Evolutionary conservation across 441 rosid species (phyloP), one percentile per base, ranked within the genome.

Genomic region (Pelargonium cotyledonis): DNA sequence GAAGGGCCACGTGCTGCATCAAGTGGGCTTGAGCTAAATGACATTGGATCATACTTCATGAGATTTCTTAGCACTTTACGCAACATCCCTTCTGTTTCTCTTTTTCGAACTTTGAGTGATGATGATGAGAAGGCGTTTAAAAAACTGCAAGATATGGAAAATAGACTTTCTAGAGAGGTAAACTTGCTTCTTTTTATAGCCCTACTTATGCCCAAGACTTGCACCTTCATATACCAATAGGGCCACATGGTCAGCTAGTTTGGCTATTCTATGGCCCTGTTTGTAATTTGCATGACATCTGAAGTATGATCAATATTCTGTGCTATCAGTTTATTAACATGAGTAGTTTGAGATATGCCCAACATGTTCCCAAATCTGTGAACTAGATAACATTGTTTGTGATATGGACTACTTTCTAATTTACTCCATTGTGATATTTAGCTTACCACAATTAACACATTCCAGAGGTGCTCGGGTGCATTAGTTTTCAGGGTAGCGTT

Each of bases 1-100:
- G 96, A 90, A 79, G 85, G 77, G 29, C 76, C 79, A 8, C 75
- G 47, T 31, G 72, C 84, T 75, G 73, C 75, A 38, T 79, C 76
- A 38, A 84, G 77, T 72, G 81, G 83, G 65, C 69, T 69, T 66
- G 98, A 91, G 82, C 76, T 81, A 1, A 83, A 75, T 83, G 98
- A 90, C 80, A 85, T 88, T 70, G 90, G 94, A 66, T 82, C 90
- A 5, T 89, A 86, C 82, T 95, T 95, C 74, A 82, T 95, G 94
- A 76, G 76, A 19, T 95, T 92, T 77, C 85, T 92, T 70, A 79
- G 88, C 82, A 92, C 96, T 70, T 78, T 95, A 75, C 89, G 89
- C 69, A 90, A 77, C 75, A 95, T 95, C 80, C 99, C 99, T 63
- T 92, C 99, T 4, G 90, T 95, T 78, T 91, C 98, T 66, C 85